Conservation (phyloP, 106 monocot genomes). For the Acorus gramineus region DNA sequence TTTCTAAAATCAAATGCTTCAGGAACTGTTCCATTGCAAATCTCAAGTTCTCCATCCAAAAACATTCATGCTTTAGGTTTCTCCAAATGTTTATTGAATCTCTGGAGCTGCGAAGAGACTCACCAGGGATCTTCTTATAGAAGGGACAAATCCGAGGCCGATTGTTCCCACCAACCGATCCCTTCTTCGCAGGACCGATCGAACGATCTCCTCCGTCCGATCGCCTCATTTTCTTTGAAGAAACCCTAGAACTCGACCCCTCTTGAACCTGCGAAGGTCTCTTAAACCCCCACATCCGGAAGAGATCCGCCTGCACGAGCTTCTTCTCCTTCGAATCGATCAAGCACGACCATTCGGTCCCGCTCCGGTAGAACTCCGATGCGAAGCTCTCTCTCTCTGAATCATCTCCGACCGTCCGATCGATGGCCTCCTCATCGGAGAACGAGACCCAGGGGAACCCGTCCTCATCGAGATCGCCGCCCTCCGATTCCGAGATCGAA, state of each 20-base stretch:
- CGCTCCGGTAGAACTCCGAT: conserved; percentile 43
- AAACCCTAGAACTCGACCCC: neutral
- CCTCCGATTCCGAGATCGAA: too few species aligned
- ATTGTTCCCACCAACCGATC: neutral
- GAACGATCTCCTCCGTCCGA: neutral
- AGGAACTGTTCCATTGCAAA: too few species aligned
- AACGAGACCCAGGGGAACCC: conserved; percentile 20
- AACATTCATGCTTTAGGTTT: too few species aligned
- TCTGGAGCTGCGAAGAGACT: neutral
- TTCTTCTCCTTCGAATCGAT: conserved; percentile 4
- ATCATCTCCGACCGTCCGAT: neutral
- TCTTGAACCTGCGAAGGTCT: conserved; percentile 4
- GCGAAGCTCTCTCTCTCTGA: conserved; percentile 12
- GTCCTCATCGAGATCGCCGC: conserved; percentile 29
- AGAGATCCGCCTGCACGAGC: conserved; percentile 48
- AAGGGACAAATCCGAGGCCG: conserved; percentile 44
- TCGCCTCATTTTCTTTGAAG: conserved; percentile 7
- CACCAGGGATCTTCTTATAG: conserved; percentile 63
- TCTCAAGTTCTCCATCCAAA: too few species aligned
- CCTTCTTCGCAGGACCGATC: neutral
- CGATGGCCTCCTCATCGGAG: conserved; percentile 1
- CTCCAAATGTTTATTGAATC: too few species aligned
- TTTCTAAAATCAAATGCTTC: too few species aligned
- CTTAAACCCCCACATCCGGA: conserved; percentile 60
- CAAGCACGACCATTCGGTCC: conserved; percentile 41